A percentile compares a stretch with the other conserved stretches of the same genome.
phyloP scores from a whole-genome alignment of 2,329 filamentous ascomycete species.

The Monilinia fructicola region DNA sequence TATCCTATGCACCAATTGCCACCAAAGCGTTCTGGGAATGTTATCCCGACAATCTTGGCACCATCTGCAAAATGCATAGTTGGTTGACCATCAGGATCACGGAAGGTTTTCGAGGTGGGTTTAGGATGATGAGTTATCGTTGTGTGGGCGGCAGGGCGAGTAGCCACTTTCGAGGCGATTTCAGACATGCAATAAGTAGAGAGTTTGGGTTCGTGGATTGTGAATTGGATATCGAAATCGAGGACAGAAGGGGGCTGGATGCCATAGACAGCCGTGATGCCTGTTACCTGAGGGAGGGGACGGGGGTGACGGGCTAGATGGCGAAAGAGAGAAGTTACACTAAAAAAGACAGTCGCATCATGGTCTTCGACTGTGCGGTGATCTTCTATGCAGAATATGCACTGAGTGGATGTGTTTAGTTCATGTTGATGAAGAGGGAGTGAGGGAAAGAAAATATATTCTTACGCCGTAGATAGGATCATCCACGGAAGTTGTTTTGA shows the following conservation, averaged over 20 bases:
- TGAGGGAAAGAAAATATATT: neutral
- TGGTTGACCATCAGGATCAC: slow-evolving; percentile 36
- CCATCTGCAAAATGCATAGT: slow-evolving; percentile 38
- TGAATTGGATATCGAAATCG: slow-evolving; percentile 40
- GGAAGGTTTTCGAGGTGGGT: slow-evolving; percentile 24
- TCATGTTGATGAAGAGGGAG: neutral
- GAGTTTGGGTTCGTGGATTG: slow-evolving; percentile 26
- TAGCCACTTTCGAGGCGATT: slow-evolving; percentile 34
- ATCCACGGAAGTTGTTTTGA: slow-evolving; percentile 35
- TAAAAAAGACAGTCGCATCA: slow-evolving; percentile 41
- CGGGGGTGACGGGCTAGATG: slow-evolving; percentile 38
- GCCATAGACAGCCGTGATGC: slow-evolving; percentile 37
- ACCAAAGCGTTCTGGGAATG: slow-evolving; percentile 36
- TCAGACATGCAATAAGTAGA: slow-evolving; percentile 31
- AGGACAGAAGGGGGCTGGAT: slow-evolving; percentile 30
- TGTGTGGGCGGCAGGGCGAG: slow-evolving; percentile 34
- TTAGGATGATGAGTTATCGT: slow-evolving; percentile 35
- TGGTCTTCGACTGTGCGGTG: slow-evolving; percentile 39
- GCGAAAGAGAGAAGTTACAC: slow-evolving; percentile 35
- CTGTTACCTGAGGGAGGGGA: slow-evolving; percentile 36
- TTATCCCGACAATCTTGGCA: slow-evolving; percentile 38
- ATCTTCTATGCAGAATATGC: slow-evolving; percentile 40
- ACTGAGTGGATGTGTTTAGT: slow-evolving; percentile 28
- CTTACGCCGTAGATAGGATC: slow-evolving; percentile 39
- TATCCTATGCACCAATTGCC: slow-evolving; percentile 39